Percentiles rank a stretch among this genome's conserved stretches.
These are phyloP conservation scores for Colletotrichum filicis DNA, from an alignment of 2,329 filamentous ascomycete genomes.

Conservation along the genomic window DNA sequence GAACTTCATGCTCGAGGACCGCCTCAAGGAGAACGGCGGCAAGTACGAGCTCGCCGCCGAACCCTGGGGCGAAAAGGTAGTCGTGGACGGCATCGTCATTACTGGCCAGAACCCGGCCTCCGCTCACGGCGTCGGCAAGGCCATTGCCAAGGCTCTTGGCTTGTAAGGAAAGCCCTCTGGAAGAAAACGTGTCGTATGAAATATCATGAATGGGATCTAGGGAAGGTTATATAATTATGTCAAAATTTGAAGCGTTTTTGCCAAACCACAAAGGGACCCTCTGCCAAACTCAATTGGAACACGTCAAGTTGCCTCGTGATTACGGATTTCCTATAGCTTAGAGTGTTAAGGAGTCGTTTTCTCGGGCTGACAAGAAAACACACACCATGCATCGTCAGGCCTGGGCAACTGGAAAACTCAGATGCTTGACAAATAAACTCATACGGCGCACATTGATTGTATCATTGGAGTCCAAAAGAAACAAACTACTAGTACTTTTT, in stretches of 20 bases:
- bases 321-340: neutral
- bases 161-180: neutral
- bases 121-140: constrained; percentile 62
- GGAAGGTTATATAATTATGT: constrained; percentile 6
- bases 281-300: neutral
- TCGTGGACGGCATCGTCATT: constrained; percentile 63
- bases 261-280: neutral
- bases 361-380: neutral
- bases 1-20: constrained; percentile 69
- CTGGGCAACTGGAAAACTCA: no score
- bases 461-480: neutral
- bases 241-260: neutral
- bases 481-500: constrained; percentile 1
- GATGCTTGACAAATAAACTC: neutral
- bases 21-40: constrained; percentile 62
- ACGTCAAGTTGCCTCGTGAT: neutral
- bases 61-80: constrained; percentile 60
- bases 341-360: neutral
- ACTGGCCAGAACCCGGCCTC: constrained; percentile 69
- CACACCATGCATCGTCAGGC: neutral
- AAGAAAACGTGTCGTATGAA: neutral
- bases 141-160: constrained; percentile 58
- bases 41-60: constrained; percentile 64
- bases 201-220: constrained; percentile 5
- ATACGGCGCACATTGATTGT: neutral